Percentiles rank a stretch among this genome's conserved stretches.
phyloP scores from a whole-genome alignment of 345 rosid species.

The Gossypium raimondii region DNA sequence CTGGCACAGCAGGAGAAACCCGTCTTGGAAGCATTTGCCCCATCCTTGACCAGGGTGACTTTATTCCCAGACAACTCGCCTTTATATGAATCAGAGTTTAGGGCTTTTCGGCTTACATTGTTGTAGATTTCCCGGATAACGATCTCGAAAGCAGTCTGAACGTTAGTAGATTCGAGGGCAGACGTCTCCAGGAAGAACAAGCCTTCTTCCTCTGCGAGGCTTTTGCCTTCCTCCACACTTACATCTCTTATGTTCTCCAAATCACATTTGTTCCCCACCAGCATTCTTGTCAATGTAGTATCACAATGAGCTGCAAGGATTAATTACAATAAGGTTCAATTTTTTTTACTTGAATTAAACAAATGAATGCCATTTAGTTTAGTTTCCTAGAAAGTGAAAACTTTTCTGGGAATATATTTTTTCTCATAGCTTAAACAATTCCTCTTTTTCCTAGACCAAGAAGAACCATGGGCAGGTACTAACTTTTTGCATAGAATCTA shows the following conservation, averaged over 20 bases:
- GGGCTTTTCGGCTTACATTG: slow-evolving; percentile 58
- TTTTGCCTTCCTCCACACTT: slow-evolving; percentile 65
- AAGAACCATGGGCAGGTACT: no score
- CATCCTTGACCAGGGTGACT: slow-evolving; percentile 51
- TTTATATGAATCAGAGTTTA: slow-evolving; percentile 56
- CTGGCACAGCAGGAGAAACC: slow-evolving; percentile 46
- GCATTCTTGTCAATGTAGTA: slow-evolving; percentile 67
- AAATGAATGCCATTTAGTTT: no score
- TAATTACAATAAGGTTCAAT: background rate
- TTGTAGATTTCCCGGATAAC: slow-evolving; percentile 77
- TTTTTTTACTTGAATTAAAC: background rate
- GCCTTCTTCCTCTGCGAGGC: slow-evolving; percentile 73
- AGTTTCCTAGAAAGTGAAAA: background rate
- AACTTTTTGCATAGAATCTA: no score
- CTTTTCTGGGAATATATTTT: background rate
- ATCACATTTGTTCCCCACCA: slow-evolving; percentile 93
- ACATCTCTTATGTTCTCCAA: slow-evolving; percentile 74
- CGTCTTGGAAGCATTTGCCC: slow-evolving; percentile 27
- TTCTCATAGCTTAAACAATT: no score
- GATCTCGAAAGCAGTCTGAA: slow-evolving; percentile 79
- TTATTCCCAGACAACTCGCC: slow-evolving; percentile 54
- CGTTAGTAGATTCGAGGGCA: slow-evolving; percentile 80
- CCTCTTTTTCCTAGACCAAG: no score
- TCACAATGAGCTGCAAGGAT: slow-evolving; percentile 72
- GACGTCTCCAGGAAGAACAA: slow-evolving; percentile 96